A percentile compares a stretch with the other conserved stretches of the same genome.
phyloP scores from a whole-genome alignment of 176 grass and related monocot species.

The Carex parvula region DNA sequence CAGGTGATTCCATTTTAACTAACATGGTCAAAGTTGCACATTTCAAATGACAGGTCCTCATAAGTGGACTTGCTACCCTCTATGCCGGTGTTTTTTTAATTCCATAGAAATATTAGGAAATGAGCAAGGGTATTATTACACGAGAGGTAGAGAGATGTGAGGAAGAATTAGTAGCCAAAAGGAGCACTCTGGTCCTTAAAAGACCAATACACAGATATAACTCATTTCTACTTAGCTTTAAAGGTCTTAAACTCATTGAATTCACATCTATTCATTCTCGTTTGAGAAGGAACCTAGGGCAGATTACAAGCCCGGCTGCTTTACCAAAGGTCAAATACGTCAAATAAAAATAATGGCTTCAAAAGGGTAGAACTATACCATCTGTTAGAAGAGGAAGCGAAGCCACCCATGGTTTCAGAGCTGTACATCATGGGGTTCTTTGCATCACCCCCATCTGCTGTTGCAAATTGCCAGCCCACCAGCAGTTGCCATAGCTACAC shows the following conservation, averaged over 20 bases:
- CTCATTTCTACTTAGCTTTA: background rate
- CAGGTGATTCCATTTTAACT: background rate
- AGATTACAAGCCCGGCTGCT: background rate
- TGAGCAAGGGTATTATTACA: background rate
- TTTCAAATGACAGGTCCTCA: background rate
- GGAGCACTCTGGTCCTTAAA: background rate
- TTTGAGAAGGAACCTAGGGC: background rate
- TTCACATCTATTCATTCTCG: background rate
- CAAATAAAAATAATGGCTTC: background rate
- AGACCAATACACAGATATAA: background rate
- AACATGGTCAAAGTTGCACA: background rate
- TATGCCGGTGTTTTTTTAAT: background rate
- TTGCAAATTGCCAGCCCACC: slow-evolving; percentile 44
- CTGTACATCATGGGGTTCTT: slow-evolving; percentile 63
- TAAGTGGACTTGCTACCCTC: background rate
- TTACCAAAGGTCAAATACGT: background rate
- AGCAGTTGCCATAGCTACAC: slow-evolving; percentile 22
- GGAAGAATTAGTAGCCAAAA: background rate
- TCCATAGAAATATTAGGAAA: background rate
- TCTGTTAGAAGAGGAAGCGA: slow-evolving; percentile 84
- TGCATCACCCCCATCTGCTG: slow-evolving; percentile 41
- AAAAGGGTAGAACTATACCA: slow-evolving; percentile 43
- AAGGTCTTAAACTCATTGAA: background rate
- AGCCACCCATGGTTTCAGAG: slow-evolving; percentile 55
- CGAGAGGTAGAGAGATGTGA: background rate